These are phyloP conservation scores for Aspergillus ochraceus DNA, from an alignment of 2,329 filamentous ascomycete genomes.

Conservation along the genomic window DNA sequence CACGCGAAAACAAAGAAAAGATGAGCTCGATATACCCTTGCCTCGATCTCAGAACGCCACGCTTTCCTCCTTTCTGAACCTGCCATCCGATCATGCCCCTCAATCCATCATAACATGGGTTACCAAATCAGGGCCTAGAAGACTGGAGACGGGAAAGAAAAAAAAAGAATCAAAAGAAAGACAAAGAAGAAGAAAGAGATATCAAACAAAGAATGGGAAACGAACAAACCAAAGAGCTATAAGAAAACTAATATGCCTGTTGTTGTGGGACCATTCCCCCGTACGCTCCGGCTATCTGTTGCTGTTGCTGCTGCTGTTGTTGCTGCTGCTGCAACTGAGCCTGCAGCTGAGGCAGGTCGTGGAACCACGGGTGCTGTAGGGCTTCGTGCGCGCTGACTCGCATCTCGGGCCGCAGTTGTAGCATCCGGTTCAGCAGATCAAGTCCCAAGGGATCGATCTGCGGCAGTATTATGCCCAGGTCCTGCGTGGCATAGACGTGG, in stretches of 20 bases:
- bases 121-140: not conserved
- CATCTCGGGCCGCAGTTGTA: constrained; percentile 89
- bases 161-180: not conserved
- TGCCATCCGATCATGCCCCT: constrained; percentile 29
- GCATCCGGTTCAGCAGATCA: constrained; percentile 84
- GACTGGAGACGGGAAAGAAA: not conserved
- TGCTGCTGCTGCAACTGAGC: constrained; percentile 48
- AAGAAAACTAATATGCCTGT: constrained; percentile 30
- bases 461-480: constrained; percentile 80
- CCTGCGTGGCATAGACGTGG: constrained; percentile 90
- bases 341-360: constrained; percentile 59
- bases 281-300: constrained; percentile 40
- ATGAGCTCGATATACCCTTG: constrained; percentile 2
- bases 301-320: constrained; percentile 39
- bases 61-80: constrained; percentile 29
- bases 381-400: constrained; percentile 85
- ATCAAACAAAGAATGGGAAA: not conserved
- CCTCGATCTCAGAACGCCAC: constrained; percentile 32
- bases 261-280: constrained; percentile 40
- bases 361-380: constrained; percentile 90
- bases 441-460: constrained; percentile 87
- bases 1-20: not conserved
- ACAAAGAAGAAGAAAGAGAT: not conserved
- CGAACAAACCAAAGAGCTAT: not conserved
- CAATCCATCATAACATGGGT: not conserved